Conservation (phyloP, 2,329 filamentous ascomycete genomes). For the Epichloe uncinata region DNA sequence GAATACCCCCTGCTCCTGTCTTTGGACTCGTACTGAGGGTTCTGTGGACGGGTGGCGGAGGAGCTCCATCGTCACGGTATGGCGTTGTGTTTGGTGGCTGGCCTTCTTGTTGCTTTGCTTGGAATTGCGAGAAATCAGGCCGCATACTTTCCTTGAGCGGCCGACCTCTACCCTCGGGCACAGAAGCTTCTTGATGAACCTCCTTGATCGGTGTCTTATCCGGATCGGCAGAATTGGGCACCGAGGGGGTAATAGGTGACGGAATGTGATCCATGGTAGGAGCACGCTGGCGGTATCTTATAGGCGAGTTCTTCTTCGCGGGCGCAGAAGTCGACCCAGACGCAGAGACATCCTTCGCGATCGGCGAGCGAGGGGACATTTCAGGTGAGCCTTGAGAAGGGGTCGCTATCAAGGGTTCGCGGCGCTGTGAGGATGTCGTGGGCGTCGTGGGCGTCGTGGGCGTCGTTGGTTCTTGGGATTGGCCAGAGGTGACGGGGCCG, state of each 20-base stretch:
- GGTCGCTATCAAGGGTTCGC: slow-evolving; percentile 10
- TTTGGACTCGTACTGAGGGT: slow-evolving; percentile 25
- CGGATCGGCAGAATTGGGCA: neutral
- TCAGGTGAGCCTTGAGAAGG: slow-evolving; percentile 11
- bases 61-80: slow-evolving; percentile 39
- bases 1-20: slow-evolving; percentile 2
- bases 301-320: slow-evolving; percentile 12
- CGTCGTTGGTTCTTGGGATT: slow-evolving; percentile 12
- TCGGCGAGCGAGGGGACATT: slow-evolving; percentile 11
- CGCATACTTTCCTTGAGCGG: slow-evolving; percentile 25
- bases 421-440: slow-evolving; percentile 18
- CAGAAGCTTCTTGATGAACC: slow-evolving; percentile 11
- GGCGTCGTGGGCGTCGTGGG: slow-evolving; percentile 6
- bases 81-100: slow-evolving; percentile 18
- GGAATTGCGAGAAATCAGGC: slow-evolving; percentile 22
- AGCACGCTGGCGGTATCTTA: slow-evolving; percentile 15
- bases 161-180: slow-evolving; percentile 12
- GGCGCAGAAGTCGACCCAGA: slow-evolving; percentile 8
- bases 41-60: slow-evolving; percentile 41
- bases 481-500: slow-evolving; percentile 17
- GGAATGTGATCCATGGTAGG: neutral
- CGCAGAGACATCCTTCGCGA: slow-evolving; percentile 7
- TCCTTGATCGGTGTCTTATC: slow-evolving; percentile 12
- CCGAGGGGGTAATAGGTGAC: neutral
- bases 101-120: slow-evolving; percentile 12